Percentiles rank a stretch among this genome's conserved stretches.
phyloP scores from a whole-genome alignment of 78 protist species.

The Anaeramoeba flamelloides region DNA sequence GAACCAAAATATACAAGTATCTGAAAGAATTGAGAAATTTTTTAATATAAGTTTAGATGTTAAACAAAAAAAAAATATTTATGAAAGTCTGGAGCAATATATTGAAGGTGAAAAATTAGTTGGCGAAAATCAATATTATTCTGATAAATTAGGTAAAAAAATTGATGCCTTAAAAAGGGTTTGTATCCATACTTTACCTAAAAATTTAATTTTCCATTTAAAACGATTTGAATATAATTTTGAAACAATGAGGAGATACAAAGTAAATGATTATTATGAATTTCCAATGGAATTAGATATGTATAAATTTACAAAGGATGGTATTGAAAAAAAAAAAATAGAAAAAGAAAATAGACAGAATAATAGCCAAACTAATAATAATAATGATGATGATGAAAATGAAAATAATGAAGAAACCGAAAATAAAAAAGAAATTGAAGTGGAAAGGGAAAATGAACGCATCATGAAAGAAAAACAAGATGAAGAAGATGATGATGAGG shows the following conservation, averaged over 20 bases:
- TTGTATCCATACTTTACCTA: neutral
- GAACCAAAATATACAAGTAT: no score
- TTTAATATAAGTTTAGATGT: neutral
- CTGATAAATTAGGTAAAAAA: neutral
- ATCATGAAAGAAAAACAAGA: neutral
- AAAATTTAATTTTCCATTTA: neutral
- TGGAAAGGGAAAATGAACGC: neutral
- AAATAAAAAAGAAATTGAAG: neutral
- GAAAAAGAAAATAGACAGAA: neutral
- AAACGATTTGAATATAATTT: neutral
- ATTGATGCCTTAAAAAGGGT: neutral
- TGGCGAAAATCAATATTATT: neutral
- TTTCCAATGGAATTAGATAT: neutral
- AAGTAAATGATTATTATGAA: neutral
- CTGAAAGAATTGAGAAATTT: neutral
- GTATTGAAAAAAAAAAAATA: neutral
- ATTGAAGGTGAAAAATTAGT: neutral
- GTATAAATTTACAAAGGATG: neutral
- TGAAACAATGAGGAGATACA: neutral
- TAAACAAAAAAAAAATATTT: neutral
- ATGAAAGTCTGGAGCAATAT: neutral
- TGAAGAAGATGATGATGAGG: neutral
- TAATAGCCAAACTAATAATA: no score
- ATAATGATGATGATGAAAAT: no score
- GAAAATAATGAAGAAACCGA: neutral